These are phyloP conservation scores for Coemansia sp. DNA, from an alignment of 192 early-diverging fungal genomes.

Conservation along the genomic window DNA sequence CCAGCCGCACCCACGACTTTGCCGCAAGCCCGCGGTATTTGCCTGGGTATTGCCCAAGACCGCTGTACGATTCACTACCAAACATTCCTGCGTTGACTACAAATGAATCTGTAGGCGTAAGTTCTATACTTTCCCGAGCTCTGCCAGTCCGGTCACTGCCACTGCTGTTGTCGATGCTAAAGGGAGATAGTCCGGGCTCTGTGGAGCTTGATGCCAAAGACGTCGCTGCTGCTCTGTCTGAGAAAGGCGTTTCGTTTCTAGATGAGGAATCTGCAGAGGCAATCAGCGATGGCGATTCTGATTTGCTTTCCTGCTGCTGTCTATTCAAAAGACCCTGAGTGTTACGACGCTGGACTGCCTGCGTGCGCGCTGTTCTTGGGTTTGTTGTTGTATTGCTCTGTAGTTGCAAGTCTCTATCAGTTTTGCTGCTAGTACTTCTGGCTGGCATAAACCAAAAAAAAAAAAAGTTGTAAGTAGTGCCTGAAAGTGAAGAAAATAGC, in stretches of 20 bases:
- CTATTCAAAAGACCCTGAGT: slow-evolving; percentile 5
- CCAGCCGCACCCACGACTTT: slow-evolving; percentile 26
- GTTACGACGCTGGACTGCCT: slow-evolving; percentile 24
- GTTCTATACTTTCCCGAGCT: slow-evolving; percentile 15
- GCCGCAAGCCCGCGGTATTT: slow-evolving; percentile 22
- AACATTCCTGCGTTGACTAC: slow-evolving; percentile 1
- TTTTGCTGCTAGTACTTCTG: not conserved
- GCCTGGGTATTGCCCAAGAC: slow-evolving; percentile 43
- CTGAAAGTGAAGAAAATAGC: not conserved
- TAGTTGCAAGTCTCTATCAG: not conserved
- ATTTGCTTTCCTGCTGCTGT: slow-evolving; percentile 13
- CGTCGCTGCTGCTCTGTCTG: slow-evolving; percentile 1
- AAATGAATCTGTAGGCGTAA: not conserved
- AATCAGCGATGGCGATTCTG: slow-evolving; percentile 5
- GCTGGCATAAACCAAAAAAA: slow-evolving; percentile 5
- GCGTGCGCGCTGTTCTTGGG: slow-evolving; percentile 4
- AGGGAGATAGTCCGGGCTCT: too few relatives aligned
- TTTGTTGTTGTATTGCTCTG: not conserved
- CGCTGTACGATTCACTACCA: slow-evolving; percentile 20
- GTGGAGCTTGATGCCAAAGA: not conserved
- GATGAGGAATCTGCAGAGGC: slow-evolving; percentile 12
- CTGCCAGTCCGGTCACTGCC: not conserved
- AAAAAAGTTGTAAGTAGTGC: not conserved
- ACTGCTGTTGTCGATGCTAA: not conserved
- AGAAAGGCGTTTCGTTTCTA: slow-evolving; percentile 7